phyloP scores from a whole-genome alignment of 208 protist genomes.

The Wallacemonas sp. region DNA sequence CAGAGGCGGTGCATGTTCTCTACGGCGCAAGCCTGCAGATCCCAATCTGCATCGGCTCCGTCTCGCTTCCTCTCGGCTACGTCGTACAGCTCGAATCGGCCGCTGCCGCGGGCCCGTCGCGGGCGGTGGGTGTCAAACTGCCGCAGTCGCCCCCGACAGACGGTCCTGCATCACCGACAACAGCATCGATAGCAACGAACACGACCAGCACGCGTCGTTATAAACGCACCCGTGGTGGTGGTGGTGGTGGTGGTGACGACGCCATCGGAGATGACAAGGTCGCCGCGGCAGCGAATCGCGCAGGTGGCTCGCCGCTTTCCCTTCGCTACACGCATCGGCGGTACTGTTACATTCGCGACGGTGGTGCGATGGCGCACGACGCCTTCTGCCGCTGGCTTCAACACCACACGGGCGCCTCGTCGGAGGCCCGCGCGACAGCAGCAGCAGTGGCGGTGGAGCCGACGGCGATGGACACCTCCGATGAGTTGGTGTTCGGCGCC shows the following conservation, averaged over 20 bases:
- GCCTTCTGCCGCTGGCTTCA: constrained; percentile 68
- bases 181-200: background rate
- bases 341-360: constrained; percentile 82
- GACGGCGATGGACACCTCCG: background rate
- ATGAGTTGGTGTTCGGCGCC: background rate
- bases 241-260: no score
- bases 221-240: no score
- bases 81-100: background rate
- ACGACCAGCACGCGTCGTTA: no score
- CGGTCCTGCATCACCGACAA: background rate
- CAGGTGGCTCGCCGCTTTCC: constrained; percentile 19
- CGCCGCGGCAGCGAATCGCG: no score
- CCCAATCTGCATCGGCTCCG: constrained; percentile 54
- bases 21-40: constrained; percentile 67
- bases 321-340: constrained; percentile 68
- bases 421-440: no score
- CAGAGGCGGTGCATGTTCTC: constrained; percentile 33
- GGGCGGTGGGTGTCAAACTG: no score
- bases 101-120: background rate
- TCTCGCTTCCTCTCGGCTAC: constrained; percentile 38
- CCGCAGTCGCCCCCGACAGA: no score
- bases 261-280: no score
- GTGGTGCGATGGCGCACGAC: constrained; percentile 44
- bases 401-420: background rate
- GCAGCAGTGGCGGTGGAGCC: no score